phyloP scores from a whole-genome alignment of 208 protist genomes.

The Zelonia costaricensis region DNA sequence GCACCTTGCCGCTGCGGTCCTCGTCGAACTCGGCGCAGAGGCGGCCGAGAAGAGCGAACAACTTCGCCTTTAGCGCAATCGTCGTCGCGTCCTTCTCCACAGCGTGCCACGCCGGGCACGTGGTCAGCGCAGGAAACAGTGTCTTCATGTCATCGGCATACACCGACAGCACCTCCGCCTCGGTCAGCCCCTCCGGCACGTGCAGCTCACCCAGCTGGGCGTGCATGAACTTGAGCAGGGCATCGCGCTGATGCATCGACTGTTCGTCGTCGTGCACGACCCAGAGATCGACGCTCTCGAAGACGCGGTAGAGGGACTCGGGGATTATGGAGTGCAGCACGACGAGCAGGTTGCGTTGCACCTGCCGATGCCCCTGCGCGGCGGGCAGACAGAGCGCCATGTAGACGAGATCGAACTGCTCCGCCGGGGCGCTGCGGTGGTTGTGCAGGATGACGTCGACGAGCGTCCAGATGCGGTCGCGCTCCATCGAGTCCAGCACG shows the following conservation, averaged over 20 bases:
- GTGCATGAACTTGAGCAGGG: slow-evolving; percentile 46
- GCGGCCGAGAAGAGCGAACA: slow-evolving; percentile 59
- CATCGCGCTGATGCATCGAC: slow-evolving; percentile 26
- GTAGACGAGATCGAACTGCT: slow-evolving; percentile 85
- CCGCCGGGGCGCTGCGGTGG: slow-evolving; percentile 39
- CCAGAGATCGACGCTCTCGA: slow-evolving; percentile 59
- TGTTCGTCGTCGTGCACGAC: slow-evolving; percentile 33
- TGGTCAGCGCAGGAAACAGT: slow-evolving; percentile 49
- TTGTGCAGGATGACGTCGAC: slow-evolving; percentile 65
- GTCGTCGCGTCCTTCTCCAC: slow-evolving; percentile 41
- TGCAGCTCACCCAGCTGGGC: slow-evolving; percentile 53
- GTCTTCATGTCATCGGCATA: slow-evolving; percentile 67
- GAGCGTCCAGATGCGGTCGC: slow-evolving; percentile 27
- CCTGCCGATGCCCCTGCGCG: slow-evolving; percentile 26
- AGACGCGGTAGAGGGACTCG: slow-evolving; percentile 65
- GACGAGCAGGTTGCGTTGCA: slow-evolving; percentile 63
- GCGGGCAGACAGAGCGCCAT: slow-evolving; percentile 69
- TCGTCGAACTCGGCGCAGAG: slow-evolving; percentile 77
- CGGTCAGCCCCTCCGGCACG: slow-evolving; percentile 37
- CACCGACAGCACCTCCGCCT: slow-evolving; percentile 70
- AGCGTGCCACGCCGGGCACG: slow-evolving; percentile 45
- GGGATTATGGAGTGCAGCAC: slow-evolving; percentile 72
- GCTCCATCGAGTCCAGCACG: slow-evolving; percentile 1
- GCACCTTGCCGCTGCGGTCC: slow-evolving; percentile 58
- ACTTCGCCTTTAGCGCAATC: slow-evolving; percentile 58